Conservation (phyloP, 2,329 filamentous ascomycete genomes). For the Aspergillus calidoustus region DNA sequence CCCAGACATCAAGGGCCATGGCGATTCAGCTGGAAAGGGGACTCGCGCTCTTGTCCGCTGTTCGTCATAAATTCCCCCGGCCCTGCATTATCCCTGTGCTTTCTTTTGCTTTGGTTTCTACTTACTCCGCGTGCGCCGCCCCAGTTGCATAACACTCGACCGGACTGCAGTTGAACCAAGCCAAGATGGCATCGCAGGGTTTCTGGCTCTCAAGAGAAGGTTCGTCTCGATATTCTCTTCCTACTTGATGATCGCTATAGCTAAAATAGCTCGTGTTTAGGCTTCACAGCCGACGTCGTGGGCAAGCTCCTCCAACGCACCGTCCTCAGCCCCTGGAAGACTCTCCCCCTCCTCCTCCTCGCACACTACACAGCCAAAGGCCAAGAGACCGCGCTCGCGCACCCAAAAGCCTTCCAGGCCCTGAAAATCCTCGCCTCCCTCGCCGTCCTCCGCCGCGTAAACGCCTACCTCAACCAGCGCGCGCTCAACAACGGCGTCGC, state of each 20-base stretch:
- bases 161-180: background rate
- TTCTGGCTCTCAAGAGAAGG: conserved; percentile 41
- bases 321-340: conserved; percentile 66
- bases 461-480: conserved; percentile 57
- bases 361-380: conserved; percentile 68
- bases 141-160: background rate
- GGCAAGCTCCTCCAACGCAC: conserved; percentile 63
- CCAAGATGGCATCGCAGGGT: conserved; percentile 9
- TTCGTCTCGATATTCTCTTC: conserved; percentile 13
- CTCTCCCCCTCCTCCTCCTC: conserved; percentile 67
- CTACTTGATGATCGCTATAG: background rate
- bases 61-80: background rate
- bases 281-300: conserved; percentile 65
- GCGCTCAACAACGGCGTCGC: conserved; percentile 51
- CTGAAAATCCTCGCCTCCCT: conserved; percentile 60
- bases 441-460: conserved; percentile 56
- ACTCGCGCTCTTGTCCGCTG: conserved; percentile 4
- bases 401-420: conserved; percentile 56
- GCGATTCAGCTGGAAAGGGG: conserved; percentile 2
- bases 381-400: conserved; percentile 57
- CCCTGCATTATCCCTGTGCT: background rate
- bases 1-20: background rate
- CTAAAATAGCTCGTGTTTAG: conserved; percentile 25
- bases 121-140: background rate
- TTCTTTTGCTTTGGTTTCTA: background rate